These are phyloP conservation scores for Auriscalpium microsporum DNA, from an alignment of 768 basidiomycete genomes.

Conservation along the genomic window DNA sequence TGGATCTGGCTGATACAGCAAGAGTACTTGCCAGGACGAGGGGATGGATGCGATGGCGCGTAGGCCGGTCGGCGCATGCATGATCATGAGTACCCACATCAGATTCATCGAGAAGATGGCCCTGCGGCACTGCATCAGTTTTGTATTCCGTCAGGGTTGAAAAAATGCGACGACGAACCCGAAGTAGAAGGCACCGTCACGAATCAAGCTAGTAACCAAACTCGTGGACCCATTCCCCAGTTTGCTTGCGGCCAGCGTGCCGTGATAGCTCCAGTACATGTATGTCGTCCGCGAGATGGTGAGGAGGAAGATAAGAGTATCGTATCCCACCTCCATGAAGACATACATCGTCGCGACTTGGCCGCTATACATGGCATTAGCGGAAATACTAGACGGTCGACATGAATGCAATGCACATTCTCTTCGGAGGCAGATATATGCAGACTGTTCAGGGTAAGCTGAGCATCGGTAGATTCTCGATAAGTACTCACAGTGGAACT, in stretches of 20 bases:
- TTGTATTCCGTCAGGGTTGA: too few species aligned
- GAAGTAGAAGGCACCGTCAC: constrained; percentile 12
- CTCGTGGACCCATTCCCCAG: neutral
- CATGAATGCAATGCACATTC: constrained; percentile 1
- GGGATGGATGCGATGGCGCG: constrained; percentile 11
- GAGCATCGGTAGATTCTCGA: neutral
- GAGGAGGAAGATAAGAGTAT: constrained; percentile 11
- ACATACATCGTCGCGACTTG: constrained; percentile 10
- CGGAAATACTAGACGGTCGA: neutral
- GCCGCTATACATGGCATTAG: neutral
- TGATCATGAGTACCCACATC: constrained; percentile 13
- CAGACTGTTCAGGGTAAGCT: constrained; percentile 3
- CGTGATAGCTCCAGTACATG: constrained; percentile 8
- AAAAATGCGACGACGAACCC: constrained; percentile 1
- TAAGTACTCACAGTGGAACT: constrained; percentile 9
- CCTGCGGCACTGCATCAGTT: neutral
- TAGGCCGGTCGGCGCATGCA: constrained; percentile 13
- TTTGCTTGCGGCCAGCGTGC: neutral
- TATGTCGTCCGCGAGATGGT: constrained; percentile 10
- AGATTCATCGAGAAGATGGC: constrained; percentile 14
- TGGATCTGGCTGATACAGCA: neutral
- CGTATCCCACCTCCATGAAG: constrained; percentile 14
- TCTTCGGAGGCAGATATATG: constrained; percentile 10
- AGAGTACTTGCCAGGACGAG: constrained; percentile 5
- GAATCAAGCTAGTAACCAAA: constrained; percentile 4